These are phyloP conservation scores for Ustilaginoidea virens DNA, from an alignment of 2,329 filamentous ascomycete species.

Conservation along the genomic window DNA sequence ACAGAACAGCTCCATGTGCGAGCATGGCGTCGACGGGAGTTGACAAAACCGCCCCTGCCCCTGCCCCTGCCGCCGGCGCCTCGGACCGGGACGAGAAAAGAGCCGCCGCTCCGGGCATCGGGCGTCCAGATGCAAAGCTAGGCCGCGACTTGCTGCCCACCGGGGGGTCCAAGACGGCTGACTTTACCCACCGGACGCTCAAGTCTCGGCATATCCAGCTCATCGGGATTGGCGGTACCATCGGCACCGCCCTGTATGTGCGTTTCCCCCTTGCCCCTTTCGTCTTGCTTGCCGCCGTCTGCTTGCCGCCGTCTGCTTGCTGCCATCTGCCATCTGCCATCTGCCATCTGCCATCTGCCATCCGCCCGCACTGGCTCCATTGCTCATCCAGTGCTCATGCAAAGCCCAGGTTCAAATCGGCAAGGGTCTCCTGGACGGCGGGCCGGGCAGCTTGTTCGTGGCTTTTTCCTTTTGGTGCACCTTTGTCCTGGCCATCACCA, in stretches of 20 bases:
- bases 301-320: no score
- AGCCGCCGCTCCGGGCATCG: no score
- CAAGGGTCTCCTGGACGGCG: slow-evolving; percentile 39
- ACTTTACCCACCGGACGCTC: slow-evolving; percentile 32
- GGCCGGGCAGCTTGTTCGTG: slow-evolving; percentile 40
- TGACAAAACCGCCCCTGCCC: no score
- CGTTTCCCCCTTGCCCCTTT: no score
- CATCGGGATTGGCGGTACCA: slow-evolving; percentile 48
- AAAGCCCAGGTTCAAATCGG: slow-evolving; percentile 40
- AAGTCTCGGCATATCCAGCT: slow-evolving; percentile 43
- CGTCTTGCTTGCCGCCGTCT: no score
- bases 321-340: no score
- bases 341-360: no score
- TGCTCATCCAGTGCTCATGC: slow-evolving; percentile 7
- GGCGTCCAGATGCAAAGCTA: no score
- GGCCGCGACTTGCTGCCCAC: no score
- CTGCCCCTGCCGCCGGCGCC: slow-evolving; percentile 6
- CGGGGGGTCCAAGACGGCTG: no score
- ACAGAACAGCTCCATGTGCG: no score
- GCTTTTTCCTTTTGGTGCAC: slow-evolving; percentile 48
- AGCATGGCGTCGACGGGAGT: no score
- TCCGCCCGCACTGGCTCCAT: neutral
- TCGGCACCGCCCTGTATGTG: slow-evolving; percentile 45
- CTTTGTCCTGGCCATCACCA: slow-evolving; percentile 43
- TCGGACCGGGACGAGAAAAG: slow-evolving; percentile 17